Evolutionary conservation across 306 rosid genomes (phyloP).

Genomic region (Inga leiocalycina): DNA sequence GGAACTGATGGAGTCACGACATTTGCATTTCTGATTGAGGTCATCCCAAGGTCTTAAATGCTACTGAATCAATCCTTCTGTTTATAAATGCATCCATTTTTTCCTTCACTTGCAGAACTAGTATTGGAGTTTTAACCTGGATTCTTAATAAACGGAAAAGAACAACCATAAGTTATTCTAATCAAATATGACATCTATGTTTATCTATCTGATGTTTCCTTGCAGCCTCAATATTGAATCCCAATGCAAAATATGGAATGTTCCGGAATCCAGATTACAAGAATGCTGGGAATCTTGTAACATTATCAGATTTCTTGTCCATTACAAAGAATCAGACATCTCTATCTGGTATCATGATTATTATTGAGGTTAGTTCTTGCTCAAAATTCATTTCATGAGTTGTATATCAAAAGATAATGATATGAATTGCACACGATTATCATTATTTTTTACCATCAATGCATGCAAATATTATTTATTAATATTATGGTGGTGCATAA

Average conservation of each 20-base stretch:
- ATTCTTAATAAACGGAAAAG: constrained; percentile 9
- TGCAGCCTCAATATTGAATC: constrained; percentile 75
- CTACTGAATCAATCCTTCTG: constrained; percentile 5
- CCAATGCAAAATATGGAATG: constrained; percentile 36
- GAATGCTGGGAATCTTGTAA: constrained; percentile 47
- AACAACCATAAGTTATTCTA: constrained; percentile 6
- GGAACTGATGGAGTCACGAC: no score
- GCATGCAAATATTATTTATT: neutral
- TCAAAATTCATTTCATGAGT: neutral
- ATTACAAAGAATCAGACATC: constrained; percentile 66
- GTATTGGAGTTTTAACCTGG: constrained; percentile 21
- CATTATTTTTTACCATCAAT: neutral
- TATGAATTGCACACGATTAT: neutral
- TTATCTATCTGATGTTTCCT: constrained; percentile 28
- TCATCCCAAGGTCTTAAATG: neutral
- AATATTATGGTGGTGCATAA: constrained; percentile 10
- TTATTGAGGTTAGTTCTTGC: constrained; percentile 66
- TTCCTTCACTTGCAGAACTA: constrained; percentile 21
- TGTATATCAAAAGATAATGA: constrained; percentile 8
- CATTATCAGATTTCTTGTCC: constrained; percentile 74
- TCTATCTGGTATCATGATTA: constrained; percentile 71
- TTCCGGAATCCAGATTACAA: constrained; percentile 61
- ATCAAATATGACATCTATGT: constrained; percentile 31
- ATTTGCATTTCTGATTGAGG: neutral
- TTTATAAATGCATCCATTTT: neutral